Base-by-base conservation (phyloP, 306 rosid species). In the Castanospermum australe region DNA sequence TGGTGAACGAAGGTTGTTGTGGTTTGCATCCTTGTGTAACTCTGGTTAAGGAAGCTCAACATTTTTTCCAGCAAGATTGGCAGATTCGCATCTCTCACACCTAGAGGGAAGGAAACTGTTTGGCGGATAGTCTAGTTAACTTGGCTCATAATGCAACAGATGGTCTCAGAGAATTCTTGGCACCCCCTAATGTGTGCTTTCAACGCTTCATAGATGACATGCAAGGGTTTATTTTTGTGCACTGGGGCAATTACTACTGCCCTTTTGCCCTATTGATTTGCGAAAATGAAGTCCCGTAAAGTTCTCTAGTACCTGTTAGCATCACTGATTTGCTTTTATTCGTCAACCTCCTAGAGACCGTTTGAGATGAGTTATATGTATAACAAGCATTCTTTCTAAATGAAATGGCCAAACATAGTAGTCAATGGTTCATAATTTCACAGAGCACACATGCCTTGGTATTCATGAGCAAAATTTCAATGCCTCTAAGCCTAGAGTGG, bases 241-340 rank as follows among this genome's bases (percentile, higher is more conserved):
- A 25, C 55, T 20, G 55, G 76, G 70, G 66, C 52, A 48, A 41
- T 61, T 80, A 68, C 35, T 36, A 56, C 12, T 69, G 14, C 56
- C 39, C 30, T 60, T 62, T 48, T 67, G 45, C 50, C 61, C 18
- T 45, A 80, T 64, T 20, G 41, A 20, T 61, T 51, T 76, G 55
- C 33, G 15, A 44, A 39, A 70, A n/a, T 21, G 50, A 69, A 68
- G 62, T 61, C 55, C 18, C 1, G 41, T 57, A 62, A 51, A 62
- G 36, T 8, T 12, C 5, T 59, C 10, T 39, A 0, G 20, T 66
- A 48, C 57, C 30, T 10, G 28, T 33, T 75, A 48, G 72, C 38
- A 57, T 81, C 41, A 59, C 48, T 75, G 17, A 22, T 75, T 67
- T 75, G 48, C 73, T 22, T 75, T 36, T 77, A 59, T 45, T 68